phyloP scores from a whole-genome alignment of 345 rosid species.

The Salix viminalis region DNA sequence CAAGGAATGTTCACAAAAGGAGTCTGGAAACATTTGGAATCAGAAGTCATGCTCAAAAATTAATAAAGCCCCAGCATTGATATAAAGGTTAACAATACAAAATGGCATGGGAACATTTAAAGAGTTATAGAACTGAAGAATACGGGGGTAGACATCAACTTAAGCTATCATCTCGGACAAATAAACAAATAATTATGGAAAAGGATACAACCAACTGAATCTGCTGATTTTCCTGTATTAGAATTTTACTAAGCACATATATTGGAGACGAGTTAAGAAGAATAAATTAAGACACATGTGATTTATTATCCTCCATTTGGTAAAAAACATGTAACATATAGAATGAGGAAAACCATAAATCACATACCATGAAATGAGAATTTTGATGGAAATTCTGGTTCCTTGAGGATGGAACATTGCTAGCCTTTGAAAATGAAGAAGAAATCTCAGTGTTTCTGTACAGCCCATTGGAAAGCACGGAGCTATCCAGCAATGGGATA shows the following conservation, averaged over 20 bases:
- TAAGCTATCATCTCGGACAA: not conserved
- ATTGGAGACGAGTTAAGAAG: not conserved
- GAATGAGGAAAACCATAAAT: not conserved
- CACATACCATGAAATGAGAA: slow-evolving; percentile 53
- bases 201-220: not conserved
- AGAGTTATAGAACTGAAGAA: not conserved
- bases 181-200: not conserved
- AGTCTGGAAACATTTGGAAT: not conserved
- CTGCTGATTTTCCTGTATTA: not conserved
- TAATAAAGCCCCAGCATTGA: not conserved
- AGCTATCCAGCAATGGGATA: not conserved
- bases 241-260: too few species aligned
- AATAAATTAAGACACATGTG: not conserved
- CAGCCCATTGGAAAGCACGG: slow-evolving; percentile 32
- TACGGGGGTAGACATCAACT: not conserved
- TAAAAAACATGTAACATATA: not conserved
- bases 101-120: not conserved
- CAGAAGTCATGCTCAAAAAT: not conserved
- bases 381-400: slow-evolving; percentile 53
- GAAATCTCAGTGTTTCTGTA: slow-evolving; percentile 41
- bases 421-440: slow-evolving; percentile 50
- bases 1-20: not conserved
- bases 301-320: not conserved
- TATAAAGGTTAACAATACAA: not conserved
- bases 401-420: slow-evolving; percentile 49